Percentiles rank a stretch among this genome's conserved stretches.
Evolutionary conservation across 306 rosid genomes (phyloP).

Genomic region (Vigna trinervia): DNA sequence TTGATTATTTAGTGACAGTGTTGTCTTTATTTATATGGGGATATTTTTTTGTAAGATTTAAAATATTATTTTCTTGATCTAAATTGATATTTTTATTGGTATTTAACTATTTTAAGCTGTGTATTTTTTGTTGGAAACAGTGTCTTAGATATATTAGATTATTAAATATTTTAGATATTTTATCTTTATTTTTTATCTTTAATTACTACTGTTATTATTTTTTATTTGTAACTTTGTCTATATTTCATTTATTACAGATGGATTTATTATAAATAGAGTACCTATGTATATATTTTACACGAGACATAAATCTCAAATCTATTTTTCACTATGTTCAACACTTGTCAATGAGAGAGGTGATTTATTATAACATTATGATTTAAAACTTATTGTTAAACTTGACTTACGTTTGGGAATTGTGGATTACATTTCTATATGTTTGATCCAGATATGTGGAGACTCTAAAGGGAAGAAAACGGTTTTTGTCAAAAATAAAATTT

Average conservation of each 20-base stretch:
- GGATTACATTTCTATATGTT: conserved; percentile 30
- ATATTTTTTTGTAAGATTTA: not conserved
- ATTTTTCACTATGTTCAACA: too few relatives aligned
- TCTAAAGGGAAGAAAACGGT: conserved; percentile 86
- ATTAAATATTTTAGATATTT: too few relatives aligned
- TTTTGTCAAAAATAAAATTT: conserved; percentile 85
- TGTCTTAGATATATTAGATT: too few relatives aligned
- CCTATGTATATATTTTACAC: too few relatives aligned
- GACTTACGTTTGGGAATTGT: conserved; percentile 4
- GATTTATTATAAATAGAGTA: too few relatives aligned
- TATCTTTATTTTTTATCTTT: too few relatives aligned
- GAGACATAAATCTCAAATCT: too few relatives aligned
- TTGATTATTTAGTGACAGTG: not conserved
- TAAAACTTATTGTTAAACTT: conserved; percentile 28
- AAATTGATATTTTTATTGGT: not conserved
- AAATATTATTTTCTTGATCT: not conserved
- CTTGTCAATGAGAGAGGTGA: not conserved
- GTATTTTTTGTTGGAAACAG: conserved; percentile 16
- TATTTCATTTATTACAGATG: too few relatives aligned
- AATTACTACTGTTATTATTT: too few relatives aligned
- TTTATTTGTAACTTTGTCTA: too few relatives aligned
- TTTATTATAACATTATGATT: not conserved
- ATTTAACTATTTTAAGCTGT: not conserved
- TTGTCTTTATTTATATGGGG: conserved; percentile 6
- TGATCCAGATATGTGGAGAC: conserved; percentile 79